phyloP scores from a whole-genome alignment of 176 grass and related monocot species.

The Triticum urartu region DNA sequence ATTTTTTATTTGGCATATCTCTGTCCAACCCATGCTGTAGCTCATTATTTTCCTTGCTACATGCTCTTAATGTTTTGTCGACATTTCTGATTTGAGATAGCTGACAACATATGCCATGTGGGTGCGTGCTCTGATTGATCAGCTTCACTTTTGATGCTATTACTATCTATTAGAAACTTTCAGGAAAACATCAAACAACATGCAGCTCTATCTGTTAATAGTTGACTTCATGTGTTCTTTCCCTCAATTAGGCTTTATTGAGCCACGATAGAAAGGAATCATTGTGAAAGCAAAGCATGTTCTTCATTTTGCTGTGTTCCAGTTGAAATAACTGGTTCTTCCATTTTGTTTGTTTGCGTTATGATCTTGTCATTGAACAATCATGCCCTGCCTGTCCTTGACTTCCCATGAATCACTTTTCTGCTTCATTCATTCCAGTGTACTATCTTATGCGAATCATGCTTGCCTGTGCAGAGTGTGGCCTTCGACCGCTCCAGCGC shows the following conservation, averaged over 20 bases:
- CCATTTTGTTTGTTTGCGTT: background rate
- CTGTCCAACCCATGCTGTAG: background rate
- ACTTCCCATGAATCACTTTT: background rate
- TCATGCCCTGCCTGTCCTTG: background rate
- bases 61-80: background rate
- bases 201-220: background rate
- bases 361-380: background rate
- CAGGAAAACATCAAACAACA: background rate
- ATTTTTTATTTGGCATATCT: background rate
- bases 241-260: background rate
- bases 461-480: slow-evolving; percentile 61
- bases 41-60: background rate
- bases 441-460: background rate
- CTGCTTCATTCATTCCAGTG: background rate
- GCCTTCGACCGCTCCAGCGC: slow-evolving; percentile 85
- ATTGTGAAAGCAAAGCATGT: background rate
- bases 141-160: background rate
- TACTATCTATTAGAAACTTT: background rate
- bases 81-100: background rate
- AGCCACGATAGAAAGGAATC: background rate
- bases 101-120: background rate
- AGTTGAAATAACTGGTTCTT: background rate
- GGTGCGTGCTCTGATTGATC: background rate
- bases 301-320: background rate
- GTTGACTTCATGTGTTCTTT: background rate